Evolutionary conservation across 2,329 filamentous ascomycete genomes (phyloP), one percentile per base, ranked within the genome.

Genomic region (Alternaria brassicicola): DNA sequence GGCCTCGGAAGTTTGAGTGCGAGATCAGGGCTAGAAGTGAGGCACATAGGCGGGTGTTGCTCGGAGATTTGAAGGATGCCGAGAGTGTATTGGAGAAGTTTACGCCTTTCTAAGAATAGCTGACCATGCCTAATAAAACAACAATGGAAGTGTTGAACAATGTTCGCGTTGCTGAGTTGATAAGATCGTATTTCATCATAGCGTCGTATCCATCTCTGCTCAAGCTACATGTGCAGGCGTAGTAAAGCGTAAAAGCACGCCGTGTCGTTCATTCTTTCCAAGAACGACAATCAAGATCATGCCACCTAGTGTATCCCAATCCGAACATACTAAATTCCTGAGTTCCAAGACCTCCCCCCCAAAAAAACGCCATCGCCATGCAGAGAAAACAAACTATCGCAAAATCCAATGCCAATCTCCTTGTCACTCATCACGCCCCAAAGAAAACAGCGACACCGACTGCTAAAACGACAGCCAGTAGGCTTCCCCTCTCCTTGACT

Each of bases 1-100:
- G 77, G 35, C 77, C 77, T 15, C 59, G 64, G 64, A 69, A 65
- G 46, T 78, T 79, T 51, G 66, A 70, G 54, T 78, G 76, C 46
- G 62, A 69, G 5, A 74, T 79, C 5, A 65, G 23, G 15, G 59
- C 76, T 2, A 64, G 77, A 45, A 78, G 75, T 63, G 66, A 71
- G 58, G 53, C 36, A 54, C 71, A 74, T 57, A 62, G 58, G 54
- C 41, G 57, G 48, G 70, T 78, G 4, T 48, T 79, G 55, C 52
- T 66, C 49, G 52, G 55, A n/a, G 76, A 78, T 46, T 42, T 72
- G 33, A 57, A 57, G 49, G 61, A 64, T 4, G 76, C 76, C 4
- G 62, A 72, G 54, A 55, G n/a, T 15, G 73, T 74, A 26, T 56
- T 78, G 60, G 73, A 73, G 49, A 69, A 55, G 45, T 78, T 78